phyloP scores from a whole-genome alignment of 768 basidiomycete genomes.

The Russula sp. region DNA sequence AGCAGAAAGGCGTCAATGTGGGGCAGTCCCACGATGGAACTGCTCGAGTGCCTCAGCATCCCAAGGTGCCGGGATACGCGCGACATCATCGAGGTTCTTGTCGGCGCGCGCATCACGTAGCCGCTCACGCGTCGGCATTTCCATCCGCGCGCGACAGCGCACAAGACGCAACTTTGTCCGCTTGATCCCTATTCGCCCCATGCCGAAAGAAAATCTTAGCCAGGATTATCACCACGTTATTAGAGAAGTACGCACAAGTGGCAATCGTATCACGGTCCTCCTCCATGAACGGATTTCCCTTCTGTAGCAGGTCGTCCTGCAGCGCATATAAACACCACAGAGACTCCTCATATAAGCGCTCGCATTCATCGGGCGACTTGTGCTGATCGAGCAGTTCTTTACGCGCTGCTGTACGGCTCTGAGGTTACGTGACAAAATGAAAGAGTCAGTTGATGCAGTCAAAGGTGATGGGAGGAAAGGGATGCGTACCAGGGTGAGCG shows the following conservation, averaged over 20 bases:
- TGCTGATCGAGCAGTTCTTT: slow-evolving; percentile 86
- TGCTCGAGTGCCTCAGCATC: slow-evolving; percentile 31
- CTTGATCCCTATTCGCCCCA: slow-evolving; percentile 62
- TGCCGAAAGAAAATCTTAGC: neutral
- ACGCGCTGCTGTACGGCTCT: slow-evolving; percentile 91
- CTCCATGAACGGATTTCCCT: slow-evolving; percentile 79
- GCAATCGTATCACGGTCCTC: slow-evolving; percentile 78
- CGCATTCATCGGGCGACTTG: slow-evolving; percentile 74
- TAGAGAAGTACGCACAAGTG: slow-evolving; percentile 51
- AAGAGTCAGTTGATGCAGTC: neutral
- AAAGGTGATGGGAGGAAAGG: neutral
- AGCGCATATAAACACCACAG: slow-evolving; percentile 92
- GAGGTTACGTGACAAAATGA: slow-evolving; percentile 14
- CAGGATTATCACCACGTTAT: slow-evolving; percentile 11
- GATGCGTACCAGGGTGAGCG: slow-evolving; percentile 68
- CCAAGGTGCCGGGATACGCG: slow-evolving; percentile 63
- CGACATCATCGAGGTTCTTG: slow-evolving; percentile 73
- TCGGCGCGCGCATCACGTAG: slow-evolving; percentile 74
- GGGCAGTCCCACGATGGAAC: slow-evolving; percentile 17
- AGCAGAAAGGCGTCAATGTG: neutral
- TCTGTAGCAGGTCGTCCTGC: slow-evolving; percentile 82
- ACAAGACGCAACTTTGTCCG: slow-evolving; percentile 81
- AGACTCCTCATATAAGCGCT: slow-evolving; percentile 92
- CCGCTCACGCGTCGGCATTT: slow-evolving; percentile 69
- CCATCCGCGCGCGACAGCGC: slow-evolving; percentile 72